Evolutionary conservation across 345 rosid genomes (phyloP), one percentile per base, ranked within the genome.

Genomic region (Rhodamnia argentea): DNA sequence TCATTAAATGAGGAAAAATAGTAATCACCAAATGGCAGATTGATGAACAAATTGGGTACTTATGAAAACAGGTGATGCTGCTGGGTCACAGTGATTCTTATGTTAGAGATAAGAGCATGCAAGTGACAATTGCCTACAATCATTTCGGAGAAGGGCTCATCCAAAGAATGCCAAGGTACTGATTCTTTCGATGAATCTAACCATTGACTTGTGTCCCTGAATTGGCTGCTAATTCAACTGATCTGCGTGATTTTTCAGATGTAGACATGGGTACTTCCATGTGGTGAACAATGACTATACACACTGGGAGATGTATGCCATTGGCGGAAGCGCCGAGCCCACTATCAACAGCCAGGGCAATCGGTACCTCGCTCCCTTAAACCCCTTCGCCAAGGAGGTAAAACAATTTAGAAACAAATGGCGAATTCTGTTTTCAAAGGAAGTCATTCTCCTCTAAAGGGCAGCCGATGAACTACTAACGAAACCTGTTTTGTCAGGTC

Each of bases 281-380:
- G 99, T 98, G 52, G 98, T 98, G 27, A 98, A 98, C 95, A 98
- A 98, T 85, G 99, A 98, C 91, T 98, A 98, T 86, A 96, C 99
- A 0, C 99, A 98, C 82, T 98, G 99, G 99, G 97, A 91, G 89
- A 98, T 98, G 99, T 96, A 98, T 91, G 99, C 99, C 9, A 96
- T 98, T 13, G 99, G 99, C 87, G 99, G 99, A 62, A 96, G 99
- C 92, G 99, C 99, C 7, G 86, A 94, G 51, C 99, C 99, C 70
- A 98, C 99, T 56, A 98, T 96, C 58, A 98, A 96, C 92, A 98
- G 99, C 83, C 99, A 98, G 84, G 99, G 97, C 74, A 98, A 98
- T 88, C 88, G 99, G 85, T 98, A 93, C 86, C 96, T 96, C 37
- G 99, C 99, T 74, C 99, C 99, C 2, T 51, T 56, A 57, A 94